Evolutionary conservation across 352 stramenopile species (phyloP).

Genomic region (Pilasporangium apinafurcum): DNA sequence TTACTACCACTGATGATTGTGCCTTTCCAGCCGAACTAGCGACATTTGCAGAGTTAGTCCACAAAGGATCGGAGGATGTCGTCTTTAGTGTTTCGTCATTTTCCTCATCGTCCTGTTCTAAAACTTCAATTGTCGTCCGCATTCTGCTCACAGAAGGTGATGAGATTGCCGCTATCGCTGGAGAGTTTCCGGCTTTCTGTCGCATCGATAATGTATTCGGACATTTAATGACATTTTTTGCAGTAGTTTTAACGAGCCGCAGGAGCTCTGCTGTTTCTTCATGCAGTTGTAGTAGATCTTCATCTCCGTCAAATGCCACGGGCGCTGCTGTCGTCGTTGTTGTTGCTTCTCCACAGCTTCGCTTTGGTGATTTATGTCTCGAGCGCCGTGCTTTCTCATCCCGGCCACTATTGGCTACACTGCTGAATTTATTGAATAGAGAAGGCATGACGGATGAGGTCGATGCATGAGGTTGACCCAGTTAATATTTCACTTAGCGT

Average conservation of each 20-base stretch:
- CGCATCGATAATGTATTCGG: constrained; percentile 7
- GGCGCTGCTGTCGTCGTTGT: neutral
- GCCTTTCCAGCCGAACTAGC: neutral
- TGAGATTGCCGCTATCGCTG: neutral
- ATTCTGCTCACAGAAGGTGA: constrained; percentile 22
- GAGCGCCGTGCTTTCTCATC: too few species aligned
- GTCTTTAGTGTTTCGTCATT: constrained; percentile 11
- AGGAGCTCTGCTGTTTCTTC: constrained; percentile 54
- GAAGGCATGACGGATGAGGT: too few species aligned
- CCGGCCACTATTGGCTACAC: too few species aligned
- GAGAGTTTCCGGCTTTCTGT: constrained; percentile 2
- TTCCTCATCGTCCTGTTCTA: constrained; percentile 38
- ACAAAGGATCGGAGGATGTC: neutral
- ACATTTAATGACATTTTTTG: constrained; percentile 12
- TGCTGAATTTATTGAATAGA: too few species aligned
- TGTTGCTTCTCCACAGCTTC: too few species aligned
- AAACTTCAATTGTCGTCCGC: constrained; percentile 62
- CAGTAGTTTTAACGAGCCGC: constrained; percentile 41
- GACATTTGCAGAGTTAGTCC: neutral
- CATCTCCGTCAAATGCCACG: constrained; percentile 31
- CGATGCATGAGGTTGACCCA: too few species aligned
- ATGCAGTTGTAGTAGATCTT: constrained; percentile 50
- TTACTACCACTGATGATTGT: neutral
- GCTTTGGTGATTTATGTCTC: too few species aligned
- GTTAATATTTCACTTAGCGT: too few species aligned